These are phyloP conservation scores for Oehlia diaphana DNA, from an alignment of 192 early-diverging fungal genomes.

Conservation along the genomic window DNA sequence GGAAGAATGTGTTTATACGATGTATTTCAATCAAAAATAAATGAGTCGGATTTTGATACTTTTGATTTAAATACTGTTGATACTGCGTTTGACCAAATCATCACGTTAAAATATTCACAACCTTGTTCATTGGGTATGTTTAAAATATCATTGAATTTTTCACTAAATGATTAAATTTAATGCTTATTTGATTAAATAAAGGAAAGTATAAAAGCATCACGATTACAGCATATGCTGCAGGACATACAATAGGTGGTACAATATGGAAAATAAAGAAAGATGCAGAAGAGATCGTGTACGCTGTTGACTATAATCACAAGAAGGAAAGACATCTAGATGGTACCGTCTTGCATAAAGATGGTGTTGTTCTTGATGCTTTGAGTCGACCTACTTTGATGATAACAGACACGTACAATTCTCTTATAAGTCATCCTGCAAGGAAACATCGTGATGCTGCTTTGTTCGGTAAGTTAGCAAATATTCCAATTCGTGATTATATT, in stretches of 20 bases:
- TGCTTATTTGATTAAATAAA: constrained; percentile 7
- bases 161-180: not conserved
- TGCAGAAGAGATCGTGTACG: constrained; percentile 91
- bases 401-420: constrained; percentile 84
- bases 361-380: constrained; percentile 65
- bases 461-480: constrained; percentile 52
- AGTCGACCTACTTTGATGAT: constrained; percentile 87
- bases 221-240: constrained; percentile 88
- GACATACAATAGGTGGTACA: constrained; percentile 94
- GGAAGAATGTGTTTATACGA: constrained; percentile 85
- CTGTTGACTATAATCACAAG: constrained; percentile 93
- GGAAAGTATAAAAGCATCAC: constrained; percentile 83
- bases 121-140: constrained; percentile 60
- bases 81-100: constrained; percentile 80
- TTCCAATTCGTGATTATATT: not conserved
- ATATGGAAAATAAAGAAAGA: constrained; percentile 97
- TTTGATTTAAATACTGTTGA: constrained; percentile 83
- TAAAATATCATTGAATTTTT: not conserved
- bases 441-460: constrained; percentile 75
- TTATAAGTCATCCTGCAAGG: constrained; percentile 64
- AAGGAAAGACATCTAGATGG: constrained; percentile 85
- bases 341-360: constrained; percentile 63
- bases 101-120: constrained; percentile 83
- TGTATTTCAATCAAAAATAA: constrained; percentile 66
- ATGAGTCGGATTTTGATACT: constrained; percentile 69